phyloP scores from a whole-genome alignment of 1,139 yeast species.

The Entelexis paramagnoliae region DNA sequence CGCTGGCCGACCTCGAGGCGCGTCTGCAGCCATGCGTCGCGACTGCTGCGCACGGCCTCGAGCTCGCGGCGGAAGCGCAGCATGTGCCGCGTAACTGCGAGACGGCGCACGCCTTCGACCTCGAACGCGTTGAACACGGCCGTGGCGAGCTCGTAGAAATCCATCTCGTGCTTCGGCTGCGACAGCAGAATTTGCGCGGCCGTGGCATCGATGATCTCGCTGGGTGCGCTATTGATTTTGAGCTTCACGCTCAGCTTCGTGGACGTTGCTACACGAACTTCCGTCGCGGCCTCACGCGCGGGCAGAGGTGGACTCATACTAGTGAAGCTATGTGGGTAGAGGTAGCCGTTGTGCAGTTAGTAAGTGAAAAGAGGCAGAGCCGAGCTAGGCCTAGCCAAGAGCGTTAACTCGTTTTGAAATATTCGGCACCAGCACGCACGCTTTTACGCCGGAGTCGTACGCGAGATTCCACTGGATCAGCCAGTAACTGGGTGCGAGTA shows the following conservation, averaged over 20 bases:
- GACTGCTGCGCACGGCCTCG: not conserved
- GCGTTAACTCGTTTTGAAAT: no score
- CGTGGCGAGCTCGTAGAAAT: slow-evolving; percentile 3
- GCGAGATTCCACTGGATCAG: no score
- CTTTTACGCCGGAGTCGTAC: no score
- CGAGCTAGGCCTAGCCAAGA: no score
- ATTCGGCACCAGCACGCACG: no score
- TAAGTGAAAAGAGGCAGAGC: no score
- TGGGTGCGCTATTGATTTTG: not conserved
- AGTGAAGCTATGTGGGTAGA: no score
- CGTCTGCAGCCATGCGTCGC: not conserved
- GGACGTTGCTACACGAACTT: slow-evolving; percentile 1
- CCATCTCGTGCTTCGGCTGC: slow-evolving; percentile 1
- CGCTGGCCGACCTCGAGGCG: not conserved
- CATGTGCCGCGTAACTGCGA: not conserved
- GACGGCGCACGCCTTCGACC: not conserved
- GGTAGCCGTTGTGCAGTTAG: no score
- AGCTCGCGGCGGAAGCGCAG: not conserved
- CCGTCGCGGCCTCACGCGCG: not conserved
- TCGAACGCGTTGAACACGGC: slow-evolving; percentile 1
- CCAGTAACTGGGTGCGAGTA: no score
- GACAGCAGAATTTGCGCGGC: slow-evolving; percentile 1
- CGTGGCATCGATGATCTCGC: slow-evolving; percentile 1
- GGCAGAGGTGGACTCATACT: not conserved
- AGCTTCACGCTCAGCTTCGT: not conserved